Evolutionary conservation across 1,284 basidiomycete genomes (phyloP), one percentile per base, ranked within the genome.

Genomic region (Pulveroboletus sp.): DNA sequence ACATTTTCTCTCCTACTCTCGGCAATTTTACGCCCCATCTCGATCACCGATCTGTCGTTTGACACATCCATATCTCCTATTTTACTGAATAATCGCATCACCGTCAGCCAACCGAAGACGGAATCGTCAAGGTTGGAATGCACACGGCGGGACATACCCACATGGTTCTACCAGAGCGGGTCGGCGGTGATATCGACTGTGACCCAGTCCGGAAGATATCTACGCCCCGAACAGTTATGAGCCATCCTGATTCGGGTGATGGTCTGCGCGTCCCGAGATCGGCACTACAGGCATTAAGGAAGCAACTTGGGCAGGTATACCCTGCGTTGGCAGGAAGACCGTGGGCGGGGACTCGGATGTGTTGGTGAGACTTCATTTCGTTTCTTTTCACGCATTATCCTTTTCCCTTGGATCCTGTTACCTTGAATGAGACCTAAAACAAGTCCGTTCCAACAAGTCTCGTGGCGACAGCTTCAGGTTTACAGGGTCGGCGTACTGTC

Each of bases 71-170:
- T n/a, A n/a, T 12, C 29, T 31, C 8, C 7, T 31, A 31, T 17
- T 20, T 28, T 29, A 31, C 40, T 60, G 44, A 60, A 36, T 36
- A 35, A 50, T 49, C 31, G n/a, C 10, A 39, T 17, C n/a, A 24
- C 9, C 24, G 3, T 40, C 46, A 91, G 91, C 92, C 92, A 4
- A 92, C 84, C 60, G 70, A 78, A 36, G 75, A 85, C 45, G 82
- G 87, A 55, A 68, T 90, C 40, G 68, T 96, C 38, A 96, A 96
- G 70, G 72, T 90, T 65, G 90, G 84, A 4, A 80, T 88, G 43
- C 90, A 95, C 67, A 72, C 75, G 18, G 78, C 80, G 14, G 93
- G 93, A 4, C 85, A 84, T 65, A 82, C 83, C 18, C 75, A 86
- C 70, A 74, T 70, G 64, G 26, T 74, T 20, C 5, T 52, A n/a